A percentile compares a stretch with the other conserved stretches of the same genome.
Conservation (phyloP, 2,329 filamentous ascomycete species). For the Alternaria postmessia region DNA sequence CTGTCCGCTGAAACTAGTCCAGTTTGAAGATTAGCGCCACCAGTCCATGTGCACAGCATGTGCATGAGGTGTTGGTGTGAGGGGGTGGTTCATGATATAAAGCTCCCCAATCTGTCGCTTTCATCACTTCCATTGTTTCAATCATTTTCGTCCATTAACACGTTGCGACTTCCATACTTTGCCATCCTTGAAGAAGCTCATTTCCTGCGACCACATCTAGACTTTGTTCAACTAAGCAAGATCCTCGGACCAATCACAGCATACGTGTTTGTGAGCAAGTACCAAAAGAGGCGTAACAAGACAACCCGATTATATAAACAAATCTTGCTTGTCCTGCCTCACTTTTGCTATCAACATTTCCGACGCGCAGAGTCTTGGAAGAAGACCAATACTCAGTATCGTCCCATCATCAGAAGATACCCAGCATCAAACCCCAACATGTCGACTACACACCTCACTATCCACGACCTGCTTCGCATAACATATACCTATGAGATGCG, state of each 20-base stretch:
- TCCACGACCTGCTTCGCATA: slow-evolving; percentile 46
- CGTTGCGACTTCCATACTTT: neutral
- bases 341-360: neutral
- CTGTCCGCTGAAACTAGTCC: neutral
- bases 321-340: neutral
- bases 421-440: slow-evolving; percentile 20
- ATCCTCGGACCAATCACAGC: slow-evolving; percentile 27
- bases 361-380: neutral
- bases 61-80: slow-evolving; percentile 5
- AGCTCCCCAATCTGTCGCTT: neutral
- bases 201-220: neutral
- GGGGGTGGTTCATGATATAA: neutral
- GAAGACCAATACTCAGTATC: neutral
- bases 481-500: slow-evolving; percentile 46
- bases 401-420: neutral
- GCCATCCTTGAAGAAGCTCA: neutral
- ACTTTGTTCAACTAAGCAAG: slow-evolving; percentile 13
- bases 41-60: neutral
- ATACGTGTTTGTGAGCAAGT: slow-evolving; percentile 32
- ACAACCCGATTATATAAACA: slow-evolving; percentile 15
- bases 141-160: neutral
- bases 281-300: slow-evolving; percentile 7
- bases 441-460: slow-evolving; percentile 43
- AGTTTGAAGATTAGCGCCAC: slow-evolving; percentile 4
- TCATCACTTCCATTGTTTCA: neutral